These are phyloP conservation scores for Fraxinus sp. DNA, from an alignment of 305 asterid genomes.

Conservation along the genomic window DNA sequence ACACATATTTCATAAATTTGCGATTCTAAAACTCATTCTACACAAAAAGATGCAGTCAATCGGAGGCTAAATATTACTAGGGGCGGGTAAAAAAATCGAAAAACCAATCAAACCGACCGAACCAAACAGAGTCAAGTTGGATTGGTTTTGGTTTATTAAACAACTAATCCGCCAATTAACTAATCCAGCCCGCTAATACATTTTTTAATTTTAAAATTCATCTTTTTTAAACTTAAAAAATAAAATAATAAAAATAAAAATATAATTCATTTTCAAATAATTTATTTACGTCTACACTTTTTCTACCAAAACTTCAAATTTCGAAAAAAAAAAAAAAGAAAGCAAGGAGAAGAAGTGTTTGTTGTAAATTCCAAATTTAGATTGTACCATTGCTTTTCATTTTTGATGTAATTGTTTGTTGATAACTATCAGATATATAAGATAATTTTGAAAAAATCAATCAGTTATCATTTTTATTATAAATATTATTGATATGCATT, in stretches of 20 bases:
- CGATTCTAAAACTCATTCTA: background rate
- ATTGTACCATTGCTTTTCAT: background rate
- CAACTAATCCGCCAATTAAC: background rate
- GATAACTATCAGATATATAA: background rate
- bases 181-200: background rate
- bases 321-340: background rate
- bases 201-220: too few relatives aligned
- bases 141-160: background rate
- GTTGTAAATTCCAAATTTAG: too few relatives aligned
- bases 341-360: too few relatives aligned
- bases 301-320: background rate
- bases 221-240: background rate
- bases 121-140: background rate
- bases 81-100: background rate
- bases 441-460: background rate
- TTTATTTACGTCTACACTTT: background rate
- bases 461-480: background rate
- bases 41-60: too few relatives aligned
- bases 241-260: too few relatives aligned
- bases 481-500: background rate
- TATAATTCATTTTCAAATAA: too few relatives aligned
- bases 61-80: background rate
- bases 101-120: background rate
- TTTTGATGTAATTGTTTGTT: background rate
- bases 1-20: background rate